Percentiles rank a stretch among this genome's conserved stretches.
phyloP scores from a whole-genome alignment of 345 rosid genomes.

The Eutrema japonicum region DNA sequence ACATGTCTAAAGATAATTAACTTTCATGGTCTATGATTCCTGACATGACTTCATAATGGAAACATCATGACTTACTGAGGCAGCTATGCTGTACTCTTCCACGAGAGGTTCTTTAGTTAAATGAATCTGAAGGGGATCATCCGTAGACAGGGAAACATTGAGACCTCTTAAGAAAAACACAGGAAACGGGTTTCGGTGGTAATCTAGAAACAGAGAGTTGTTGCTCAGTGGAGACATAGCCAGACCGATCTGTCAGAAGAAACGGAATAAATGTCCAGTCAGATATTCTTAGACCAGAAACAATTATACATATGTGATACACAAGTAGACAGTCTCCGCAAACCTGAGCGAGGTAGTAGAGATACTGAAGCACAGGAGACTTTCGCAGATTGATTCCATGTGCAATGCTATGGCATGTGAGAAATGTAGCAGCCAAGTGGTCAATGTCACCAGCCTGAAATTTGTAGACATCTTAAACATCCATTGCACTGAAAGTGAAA shows the following conservation, averaged over 20 bases:
- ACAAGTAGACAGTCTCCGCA: conserved; percentile 26
- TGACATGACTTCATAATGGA: conserved; percentile 14
- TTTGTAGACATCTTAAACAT: conserved; percentile 30
- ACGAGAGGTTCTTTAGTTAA: conserved; percentile 96
- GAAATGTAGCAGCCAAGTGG: conserved; percentile 99
- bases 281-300: conserved; percentile 23
- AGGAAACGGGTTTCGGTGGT: conserved; percentile 93
- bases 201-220: conserved; percentile 94
- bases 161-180: conserved; percentile 92
- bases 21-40: background rate
- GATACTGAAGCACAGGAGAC: conserved; percentile 99
- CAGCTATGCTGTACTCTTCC: conserved; percentile 99
- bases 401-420: conserved; percentile 90
- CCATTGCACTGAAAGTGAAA: conserved; percentile 3
- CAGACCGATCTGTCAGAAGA: conserved; percentile 78
- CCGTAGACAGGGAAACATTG: conserved; percentile 96
- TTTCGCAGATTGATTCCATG: conserved; percentile 96
- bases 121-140: conserved; percentile 98
- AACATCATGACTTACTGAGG: conserved; percentile 68
- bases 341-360: conserved; percentile 95
- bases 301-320: background rate
- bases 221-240: conserved; percentile 99
- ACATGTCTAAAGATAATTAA: background rate
- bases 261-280: conserved; percentile 21
- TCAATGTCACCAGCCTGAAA: conserved; percentile 98